These are phyloP conservation scores for Bruguiera gymnorhiza DNA, from an alignment of 345 rosid genomes.

Conservation along the genomic window DNA sequence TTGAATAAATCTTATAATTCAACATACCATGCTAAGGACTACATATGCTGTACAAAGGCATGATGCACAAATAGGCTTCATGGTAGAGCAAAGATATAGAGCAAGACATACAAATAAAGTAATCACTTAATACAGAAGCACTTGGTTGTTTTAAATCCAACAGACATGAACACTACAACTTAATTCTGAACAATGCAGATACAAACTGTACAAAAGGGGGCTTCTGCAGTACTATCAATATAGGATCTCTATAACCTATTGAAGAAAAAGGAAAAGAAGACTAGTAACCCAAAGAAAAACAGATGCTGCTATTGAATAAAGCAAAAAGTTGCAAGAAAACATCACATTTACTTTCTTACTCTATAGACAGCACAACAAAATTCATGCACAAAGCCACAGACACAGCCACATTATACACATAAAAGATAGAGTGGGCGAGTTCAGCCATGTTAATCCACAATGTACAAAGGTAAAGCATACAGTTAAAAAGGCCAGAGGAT, in stretches of 20 bases:
- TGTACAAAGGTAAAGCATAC: background rate
- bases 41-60: constrained; percentile 1
- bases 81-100: too few relatives aligned
- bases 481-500: background rate
- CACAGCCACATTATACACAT: background rate
- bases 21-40: constrained; percentile 1
- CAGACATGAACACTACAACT: too few relatives aligned
- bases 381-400: too few relatives aligned
- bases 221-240: background rate
- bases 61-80: background rate
- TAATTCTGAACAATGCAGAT: too few relatives aligned
- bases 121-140: too few relatives aligned
- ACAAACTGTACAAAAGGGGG: too few relatives aligned
- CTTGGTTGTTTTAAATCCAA: too few relatives aligned
- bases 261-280: background rate
- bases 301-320: background rate
- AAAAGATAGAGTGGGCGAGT: background rate
- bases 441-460: background rate
- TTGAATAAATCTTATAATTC: constrained; percentile 3
- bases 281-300: background rate
- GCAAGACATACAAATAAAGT: too few relatives aligned
- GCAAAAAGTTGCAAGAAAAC: background rate
- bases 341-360: too few relatives aligned
- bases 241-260: background rate
- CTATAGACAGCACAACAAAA: too few relatives aligned